These are phyloP conservation scores for Malbranchea zuffiana DNA, from an alignment of 2,329 filamentous ascomycete genomes.

Conservation along the genomic window DNA sequence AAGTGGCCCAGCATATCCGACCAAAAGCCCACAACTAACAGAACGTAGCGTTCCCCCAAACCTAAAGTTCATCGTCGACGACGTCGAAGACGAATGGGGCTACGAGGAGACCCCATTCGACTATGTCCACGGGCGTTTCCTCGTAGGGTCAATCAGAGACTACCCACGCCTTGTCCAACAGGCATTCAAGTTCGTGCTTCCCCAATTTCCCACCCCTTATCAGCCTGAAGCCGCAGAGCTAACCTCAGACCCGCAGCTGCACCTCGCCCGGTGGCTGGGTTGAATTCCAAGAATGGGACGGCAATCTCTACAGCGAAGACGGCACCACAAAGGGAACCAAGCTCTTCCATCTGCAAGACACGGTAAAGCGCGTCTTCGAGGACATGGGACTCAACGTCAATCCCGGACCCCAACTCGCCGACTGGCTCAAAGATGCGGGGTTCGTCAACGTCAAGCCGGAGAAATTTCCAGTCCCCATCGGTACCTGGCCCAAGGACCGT, in stretches of 20 bases:
- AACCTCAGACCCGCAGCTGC: slow-evolving; percentile 3
- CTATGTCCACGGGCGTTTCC: slow-evolving; percentile 50
- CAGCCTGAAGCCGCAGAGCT: not conserved
- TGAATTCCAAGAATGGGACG: slow-evolving; percentile 31
- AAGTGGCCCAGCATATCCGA: slow-evolving; percentile 19
- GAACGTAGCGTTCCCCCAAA: slow-evolving; percentile 41
- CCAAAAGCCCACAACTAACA: not conserved
- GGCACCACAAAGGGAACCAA: slow-evolving; percentile 16
- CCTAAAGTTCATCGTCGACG: slow-evolving; percentile 47
- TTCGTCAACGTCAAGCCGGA: slow-evolving; percentile 18
- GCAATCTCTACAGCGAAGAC: slow-evolving; percentile 20
- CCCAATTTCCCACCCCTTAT: not conserved
- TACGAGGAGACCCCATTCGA: slow-evolving; percentile 47
- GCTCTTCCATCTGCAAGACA: slow-evolving; percentile 5
- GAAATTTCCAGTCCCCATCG: slow-evolving; percentile 19
- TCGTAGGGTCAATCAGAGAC: slow-evolving; percentile 46
- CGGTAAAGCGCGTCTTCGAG: slow-evolving; percentile 1
- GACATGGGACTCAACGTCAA: slow-evolving; percentile 7
- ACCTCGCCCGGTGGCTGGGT: slow-evolving; percentile 34
- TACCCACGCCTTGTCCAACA: slow-evolving; percentile 43
- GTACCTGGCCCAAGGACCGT: slow-evolving; percentile 21
- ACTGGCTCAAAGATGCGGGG: slow-evolving; percentile 19
- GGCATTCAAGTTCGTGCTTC: slow-evolving; percentile 33
- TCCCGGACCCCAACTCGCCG: slow-evolving; percentile 13
- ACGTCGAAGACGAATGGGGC: slow-evolving; percentile 48